A percentile compares a stretch with the other conserved stretches of the same genome.
phyloP scores from a whole-genome alignment of 441 rosid genomes.

The Daphne laureola region DNA sequence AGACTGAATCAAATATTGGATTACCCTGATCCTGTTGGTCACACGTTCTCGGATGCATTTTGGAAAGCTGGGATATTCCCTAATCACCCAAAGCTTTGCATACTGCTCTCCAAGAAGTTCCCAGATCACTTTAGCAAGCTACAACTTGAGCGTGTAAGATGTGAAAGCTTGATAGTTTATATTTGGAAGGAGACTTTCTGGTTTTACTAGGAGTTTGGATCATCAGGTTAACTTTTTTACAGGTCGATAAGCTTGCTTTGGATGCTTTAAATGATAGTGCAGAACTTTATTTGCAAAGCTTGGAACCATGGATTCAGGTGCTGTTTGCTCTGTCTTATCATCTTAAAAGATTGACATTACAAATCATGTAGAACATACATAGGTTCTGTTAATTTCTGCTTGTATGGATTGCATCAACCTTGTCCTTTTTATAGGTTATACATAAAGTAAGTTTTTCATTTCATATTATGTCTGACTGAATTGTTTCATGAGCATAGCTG shows the following conservation, averaged over 20 bases:
- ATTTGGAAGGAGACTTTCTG: background rate
- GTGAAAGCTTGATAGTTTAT: constrained; percentile 9
- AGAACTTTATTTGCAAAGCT: constrained; percentile 84
- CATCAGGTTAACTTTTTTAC: constrained; percentile 17
- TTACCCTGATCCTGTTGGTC: constrained; percentile 74
- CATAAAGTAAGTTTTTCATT: too few species aligned
- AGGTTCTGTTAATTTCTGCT: too few species aligned
- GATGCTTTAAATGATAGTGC: constrained; percentile 86
- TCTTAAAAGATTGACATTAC: too few species aligned
- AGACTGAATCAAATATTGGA: constrained; percentile 93
- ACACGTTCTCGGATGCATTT: constrained; percentile 74
- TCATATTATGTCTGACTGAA: constrained; percentile 6
- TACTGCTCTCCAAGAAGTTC: constrained; percentile 86
- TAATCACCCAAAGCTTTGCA: constrained; percentile 76
- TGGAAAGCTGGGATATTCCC: constrained; percentile 98
- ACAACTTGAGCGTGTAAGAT: constrained; percentile 93
- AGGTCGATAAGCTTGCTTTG: constrained; percentile 89
- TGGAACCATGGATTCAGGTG: constrained; percentile 99
- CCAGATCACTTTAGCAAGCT: constrained; percentile 93
- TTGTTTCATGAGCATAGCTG: constrained; percentile 59
- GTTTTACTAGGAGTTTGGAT: constrained; percentile 3
- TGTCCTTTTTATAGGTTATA: too few species aligned
- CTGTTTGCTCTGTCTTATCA: constrained; percentile 1
- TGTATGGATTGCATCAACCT: too few species aligned
- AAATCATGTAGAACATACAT: too few species aligned